phyloP scores from a whole-genome alignment of 805 yeast species.

The Metschnikowia noctiluminum region DNA sequence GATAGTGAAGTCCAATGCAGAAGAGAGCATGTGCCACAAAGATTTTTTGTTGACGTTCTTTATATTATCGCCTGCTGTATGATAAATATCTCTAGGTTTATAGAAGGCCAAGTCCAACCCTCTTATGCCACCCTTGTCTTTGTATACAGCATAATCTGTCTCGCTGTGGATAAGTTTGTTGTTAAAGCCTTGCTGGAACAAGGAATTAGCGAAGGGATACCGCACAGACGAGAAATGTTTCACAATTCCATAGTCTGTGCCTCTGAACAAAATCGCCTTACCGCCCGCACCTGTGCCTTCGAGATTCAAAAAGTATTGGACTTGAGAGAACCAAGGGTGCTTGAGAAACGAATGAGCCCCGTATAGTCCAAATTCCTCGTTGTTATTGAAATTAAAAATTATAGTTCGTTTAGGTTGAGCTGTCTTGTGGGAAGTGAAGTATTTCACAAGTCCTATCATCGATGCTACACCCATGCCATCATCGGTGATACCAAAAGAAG shows the following conservation, averaged over 20 bases:
- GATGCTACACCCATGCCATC: constrained; percentile 89
- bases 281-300: constrained; percentile 96
- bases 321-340: constrained; percentile 67
- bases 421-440: constrained; percentile 30
- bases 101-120: constrained; percentile 91
- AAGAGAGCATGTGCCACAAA: constrained; percentile 80
- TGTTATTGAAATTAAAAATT: constrained; percentile 80
- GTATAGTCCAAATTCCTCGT: constrained; percentile 82
- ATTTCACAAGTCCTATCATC: constrained; percentile 63
- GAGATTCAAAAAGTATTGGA: constrained; percentile 67
- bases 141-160: constrained; percentile 80
- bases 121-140: constrained; percentile 57
- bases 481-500: constrained; percentile 85
- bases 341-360: constrained; percentile 74
- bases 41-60: constrained; percentile 62
- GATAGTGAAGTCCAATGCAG: constrained; percentile 57
- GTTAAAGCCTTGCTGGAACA: constrained; percentile 83
- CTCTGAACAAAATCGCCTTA: constrained; percentile 74
- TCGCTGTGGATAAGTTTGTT: constrained; percentile 69
- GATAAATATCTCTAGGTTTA: constrained; percentile 80
- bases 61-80: constrained; percentile 71
- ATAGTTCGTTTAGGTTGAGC: constrained; percentile 67
- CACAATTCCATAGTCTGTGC: constrained; percentile 74
- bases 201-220: constrained; percentile 73
- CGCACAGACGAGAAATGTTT: constrained; percentile 53